Percentiles rank a stretch among this genome's conserved stretches.
These are phyloP conservation scores for Diaporthe sp. DNA, from an alignment of 2,329 filamentous ascomycete species.

Conservation along the genomic window DNA sequence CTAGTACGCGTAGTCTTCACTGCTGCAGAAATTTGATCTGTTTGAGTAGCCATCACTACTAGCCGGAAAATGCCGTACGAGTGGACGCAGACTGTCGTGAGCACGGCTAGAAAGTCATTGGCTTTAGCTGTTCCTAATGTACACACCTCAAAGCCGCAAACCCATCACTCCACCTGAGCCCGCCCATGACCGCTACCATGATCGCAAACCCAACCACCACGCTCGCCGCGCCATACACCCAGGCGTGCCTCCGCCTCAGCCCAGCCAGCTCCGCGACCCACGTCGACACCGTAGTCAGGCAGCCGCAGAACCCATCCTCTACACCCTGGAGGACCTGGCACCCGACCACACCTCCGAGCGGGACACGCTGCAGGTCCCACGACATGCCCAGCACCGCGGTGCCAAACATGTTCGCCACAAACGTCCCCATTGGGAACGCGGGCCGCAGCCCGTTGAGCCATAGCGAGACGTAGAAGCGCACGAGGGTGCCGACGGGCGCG, in stretches of 20 bases:
- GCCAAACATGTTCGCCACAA: constrained; percentile 84
- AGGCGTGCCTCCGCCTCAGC: constrained; percentile 67
- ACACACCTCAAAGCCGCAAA: constrained; percentile 61
- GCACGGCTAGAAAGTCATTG: too few relatives aligned
- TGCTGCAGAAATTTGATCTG: too few relatives aligned
- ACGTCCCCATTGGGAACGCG: constrained; percentile 88
- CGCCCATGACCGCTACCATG: constrained; percentile 81
- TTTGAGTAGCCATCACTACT: too few relatives aligned
- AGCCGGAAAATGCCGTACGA: too few relatives aligned
- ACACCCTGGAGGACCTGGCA: constrained; percentile 75
- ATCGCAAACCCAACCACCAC: constrained; percentile 70
- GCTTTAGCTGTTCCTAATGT: constrained; percentile 43
- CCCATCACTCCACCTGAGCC: constrained; percentile 77
- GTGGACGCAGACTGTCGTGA: too few relatives aligned
- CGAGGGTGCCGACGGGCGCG: constrained; percentile 83
- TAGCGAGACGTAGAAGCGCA: constrained; percentile 80
- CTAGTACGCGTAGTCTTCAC: too few relatives aligned
- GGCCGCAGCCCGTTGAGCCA: constrained; percentile 77
- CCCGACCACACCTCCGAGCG: constrained; percentile 66
- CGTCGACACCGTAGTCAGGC: constrained; percentile 76
- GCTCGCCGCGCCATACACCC: constrained; percentile 76
- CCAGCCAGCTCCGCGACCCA: constrained; percentile 74
- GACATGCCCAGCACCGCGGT: constrained; percentile 81
- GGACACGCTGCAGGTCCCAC: constrained; percentile 82
- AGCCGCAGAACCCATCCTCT: constrained; percentile 78